These are phyloP conservation scores for Clarireedia homoeocarpa DNA, from an alignment of 2,329 filamentous ascomycete genomes.

Conservation along the genomic window DNA sequence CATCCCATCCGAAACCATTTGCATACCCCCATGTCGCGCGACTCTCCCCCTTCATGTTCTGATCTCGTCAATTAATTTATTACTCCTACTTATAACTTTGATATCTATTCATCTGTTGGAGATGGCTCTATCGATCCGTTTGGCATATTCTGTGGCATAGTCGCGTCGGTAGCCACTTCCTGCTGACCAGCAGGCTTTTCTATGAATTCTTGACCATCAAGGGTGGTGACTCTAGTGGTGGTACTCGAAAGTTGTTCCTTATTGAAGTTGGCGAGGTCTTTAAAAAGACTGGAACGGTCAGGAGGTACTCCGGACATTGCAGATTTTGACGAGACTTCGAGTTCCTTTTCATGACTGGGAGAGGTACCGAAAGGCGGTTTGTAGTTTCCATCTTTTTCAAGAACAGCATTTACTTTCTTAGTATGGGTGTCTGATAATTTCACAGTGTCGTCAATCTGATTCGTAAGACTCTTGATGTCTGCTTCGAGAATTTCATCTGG, in stretches of 20 bases:
- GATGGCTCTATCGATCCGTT: neutral
- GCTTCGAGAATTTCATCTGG: conserved; percentile 41
- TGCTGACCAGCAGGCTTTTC: neutral
- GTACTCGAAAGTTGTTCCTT: neutral
- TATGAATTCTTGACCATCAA: neutral
- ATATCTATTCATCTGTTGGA: too few species aligned
- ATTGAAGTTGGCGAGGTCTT: neutral
- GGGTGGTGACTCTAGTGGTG: neutral
- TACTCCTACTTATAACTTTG: neutral
- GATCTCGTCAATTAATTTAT: neutral
- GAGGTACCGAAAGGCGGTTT: neutral
- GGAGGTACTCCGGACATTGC: neutral
- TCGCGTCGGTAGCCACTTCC: neutral
- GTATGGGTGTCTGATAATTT: conserved; percentile 28
- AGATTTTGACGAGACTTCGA: neutral
- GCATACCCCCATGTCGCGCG: too few species aligned
- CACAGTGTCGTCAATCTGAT: conserved; percentile 29
- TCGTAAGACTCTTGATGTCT: conserved; percentile 31
- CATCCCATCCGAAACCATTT: too few species aligned
- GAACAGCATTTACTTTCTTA: conserved; percentile 21
- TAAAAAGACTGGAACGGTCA: neutral
- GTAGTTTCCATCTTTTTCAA: conserved; percentile 10
- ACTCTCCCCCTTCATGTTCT: too few species aligned
- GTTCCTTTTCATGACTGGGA: too few species aligned
- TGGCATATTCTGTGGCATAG: conserved; percentile 5